These are phyloP conservation scores for Paraphaeosphaeria sporulosa DNA, from an alignment of 2,329 filamentous ascomycete species.

Conservation along the genomic window DNA sequence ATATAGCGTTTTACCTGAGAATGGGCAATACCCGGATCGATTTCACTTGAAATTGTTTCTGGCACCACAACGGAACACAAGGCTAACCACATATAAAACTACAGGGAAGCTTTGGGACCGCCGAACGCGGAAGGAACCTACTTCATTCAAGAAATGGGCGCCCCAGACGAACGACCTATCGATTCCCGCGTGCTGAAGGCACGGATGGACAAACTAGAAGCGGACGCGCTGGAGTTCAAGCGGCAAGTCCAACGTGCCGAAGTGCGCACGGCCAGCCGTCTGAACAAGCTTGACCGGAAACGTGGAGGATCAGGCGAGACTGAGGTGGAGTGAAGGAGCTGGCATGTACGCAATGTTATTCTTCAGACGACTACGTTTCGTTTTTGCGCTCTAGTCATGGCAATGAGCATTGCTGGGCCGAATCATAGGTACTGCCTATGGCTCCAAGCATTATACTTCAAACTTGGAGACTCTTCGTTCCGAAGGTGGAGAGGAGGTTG, in stretches of 20 bases:
- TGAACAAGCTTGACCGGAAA: constrained; percentile 21
- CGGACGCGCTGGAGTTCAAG: constrained; percentile 24
- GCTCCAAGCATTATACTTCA: neutral
- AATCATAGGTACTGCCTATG: neutral
- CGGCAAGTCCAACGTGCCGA: constrained; percentile 28
- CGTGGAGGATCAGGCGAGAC: neutral
- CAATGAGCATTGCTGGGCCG: neutral
- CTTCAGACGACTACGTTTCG: neutral
- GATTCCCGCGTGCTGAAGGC: neutral
- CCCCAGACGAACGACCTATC: neutral
- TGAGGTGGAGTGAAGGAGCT: neutral
- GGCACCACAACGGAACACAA: neutral
- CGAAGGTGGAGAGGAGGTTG: neutral
- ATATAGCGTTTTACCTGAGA: too few relatives aligned
- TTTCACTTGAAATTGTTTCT: too few relatives aligned
- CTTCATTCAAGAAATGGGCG: constrained; percentile 5
- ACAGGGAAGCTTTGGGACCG: constrained; percentile 28
- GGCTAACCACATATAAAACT: neutral
- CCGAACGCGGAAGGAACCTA: constrained; percentile 32
- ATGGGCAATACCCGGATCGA: too few relatives aligned
- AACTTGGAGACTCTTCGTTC: neutral
- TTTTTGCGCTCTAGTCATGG: neutral
- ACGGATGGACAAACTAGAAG: constrained; percentile 19
- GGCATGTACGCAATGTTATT: neutral
- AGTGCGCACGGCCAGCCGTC: constrained; percentile 25